Evolutionary conservation across 257 asterid genomes (phyloP).

Genomic region (Penstemon newberryi): DNA sequence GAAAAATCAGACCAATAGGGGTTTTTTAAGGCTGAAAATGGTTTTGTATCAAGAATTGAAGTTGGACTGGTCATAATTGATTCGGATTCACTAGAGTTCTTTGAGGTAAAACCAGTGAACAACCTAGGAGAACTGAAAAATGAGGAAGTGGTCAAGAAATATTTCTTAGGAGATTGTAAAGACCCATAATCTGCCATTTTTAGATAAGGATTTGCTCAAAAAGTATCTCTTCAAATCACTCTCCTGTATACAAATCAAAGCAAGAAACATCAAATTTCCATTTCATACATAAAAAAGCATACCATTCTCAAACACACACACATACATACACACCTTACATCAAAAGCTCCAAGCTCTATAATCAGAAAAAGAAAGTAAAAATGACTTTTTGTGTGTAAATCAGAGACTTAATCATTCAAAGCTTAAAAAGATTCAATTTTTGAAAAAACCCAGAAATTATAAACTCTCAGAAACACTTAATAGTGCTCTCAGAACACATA

Average conservation of each 20-base stretch:
- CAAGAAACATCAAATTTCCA: constrained; percentile 16
- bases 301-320: neutral
- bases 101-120: constrained; percentile 48
- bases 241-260: constrained; percentile 24
- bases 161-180: constrained; percentile 42
- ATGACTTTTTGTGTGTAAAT: constrained; percentile 4
- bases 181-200: constrained; percentile 60
- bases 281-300: constrained; percentile 3
- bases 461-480: constrained; percentile 12
- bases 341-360: constrained; percentile 9
- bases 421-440: constrained; percentile 12
- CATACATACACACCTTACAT: constrained; percentile 31
- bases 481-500: neutral
- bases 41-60: constrained; percentile 68
- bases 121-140: constrained; percentile 65
- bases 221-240: constrained; percentile 26
- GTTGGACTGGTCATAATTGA: constrained; percentile 63
- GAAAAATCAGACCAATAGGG: constrained; percentile 49
- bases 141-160: constrained; percentile 47
- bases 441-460: neutral
- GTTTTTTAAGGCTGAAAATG: constrained; percentile 42
- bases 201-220: neutral
- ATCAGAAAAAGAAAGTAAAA: constrained; percentile 17
- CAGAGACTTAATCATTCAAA: constrained; percentile 1
- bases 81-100: constrained; percentile 50